Conservation (phyloP, 2,329 filamentous ascomycete genomes). For the Epichloe aotearoae region DNA sequence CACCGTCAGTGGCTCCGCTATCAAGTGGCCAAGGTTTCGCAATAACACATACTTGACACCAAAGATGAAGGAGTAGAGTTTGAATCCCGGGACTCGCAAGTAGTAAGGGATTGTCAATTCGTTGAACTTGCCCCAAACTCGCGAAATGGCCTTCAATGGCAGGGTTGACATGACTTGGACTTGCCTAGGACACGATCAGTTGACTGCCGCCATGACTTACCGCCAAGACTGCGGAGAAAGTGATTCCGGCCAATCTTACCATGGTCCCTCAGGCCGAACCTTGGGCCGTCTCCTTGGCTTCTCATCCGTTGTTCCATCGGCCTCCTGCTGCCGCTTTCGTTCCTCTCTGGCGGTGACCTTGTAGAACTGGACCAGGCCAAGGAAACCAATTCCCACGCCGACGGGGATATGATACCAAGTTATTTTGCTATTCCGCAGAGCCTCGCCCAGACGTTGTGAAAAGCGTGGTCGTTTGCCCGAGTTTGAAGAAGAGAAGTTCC, state of each 20-base stretch:
- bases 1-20: slow-evolving; percentile 11
- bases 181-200: slow-evolving; percentile 37
- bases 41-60: slow-evolving; percentile 53
- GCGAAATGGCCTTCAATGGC: slow-evolving; percentile 78
- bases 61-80: slow-evolving; percentile 79
- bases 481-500: slow-evolving; percentile 18
- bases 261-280: slow-evolving; percentile 73
- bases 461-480: slow-evolving; percentile 35
- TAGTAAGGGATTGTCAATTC: slow-evolving; percentile 80
- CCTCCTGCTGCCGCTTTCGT: slow-evolving; percentile 33
- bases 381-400: slow-evolving; percentile 69
- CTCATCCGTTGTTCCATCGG: slow-evolving; percentile 27
- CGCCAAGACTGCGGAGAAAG: neutral
- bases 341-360: slow-evolving; percentile 50
- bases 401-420: slow-evolving; percentile 89
- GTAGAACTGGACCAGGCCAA: slow-evolving; percentile 75
- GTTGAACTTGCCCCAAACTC: slow-evolving; percentile 85
- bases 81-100: slow-evolving; percentile 73
- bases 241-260: slow-evolving; percentile 33
- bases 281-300: slow-evolving; percentile 40
- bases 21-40: neutral
- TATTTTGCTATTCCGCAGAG: slow-evolving; percentile 42
- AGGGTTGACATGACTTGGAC: slow-evolving; percentile 89
- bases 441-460: slow-evolving; percentile 36
- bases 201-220: neutral